Evolutionary conservation across 2,329 filamentous ascomycete species (phyloP), one percentile per base, ranked within the genome.

Genomic region (Aquanectria penicillioides): DNA sequence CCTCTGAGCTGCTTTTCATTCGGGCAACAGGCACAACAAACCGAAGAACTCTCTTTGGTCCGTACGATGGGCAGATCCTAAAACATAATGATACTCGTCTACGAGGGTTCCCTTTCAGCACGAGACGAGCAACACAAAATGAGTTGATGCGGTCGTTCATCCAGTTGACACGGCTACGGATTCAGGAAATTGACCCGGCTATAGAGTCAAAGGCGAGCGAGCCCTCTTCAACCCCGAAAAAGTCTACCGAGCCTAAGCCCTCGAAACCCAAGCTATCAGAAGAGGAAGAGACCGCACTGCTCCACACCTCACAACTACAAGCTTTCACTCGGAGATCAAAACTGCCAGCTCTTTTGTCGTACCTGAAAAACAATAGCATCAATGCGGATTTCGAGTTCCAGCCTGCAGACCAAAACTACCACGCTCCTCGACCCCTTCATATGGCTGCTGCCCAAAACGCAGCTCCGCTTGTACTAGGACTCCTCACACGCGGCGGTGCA

Each of bases 71-170:
- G 1, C 93, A 97, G 71, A 88, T 97, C 1, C 77, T 99, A 51
- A 87, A 83, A 57, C 85, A 88, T 10, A 92, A 93, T 60, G 95
- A 99, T 70, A 81, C 88, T 1, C 84, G 95, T 29, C 83, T 97
- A 69, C 85, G 95, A 54, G 90, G 92, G 0, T 97, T 99, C 63
- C 95, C 95, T 0, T 99, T 99, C 75, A 97, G 86, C 74, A 99
- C 95, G 8, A 86, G 93, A 11, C 84, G 95, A 56, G 93, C 95
- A 1, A 99, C 95, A 0, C 94, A 98, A 71, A 92, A 90, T 43
- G 95, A 99, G 75, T 87, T 99, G 0, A 95, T 98, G 90, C 87
- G 94, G 33, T 91, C 91, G 1, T 99, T 97, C 69, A 91, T 97
- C 62, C 95, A 99, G 78, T 83, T 99, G 26, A 99, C 95, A 0